Conservation (phyloP, 176 grass and related monocot genomes). For the Chloris gayana region DNA sequence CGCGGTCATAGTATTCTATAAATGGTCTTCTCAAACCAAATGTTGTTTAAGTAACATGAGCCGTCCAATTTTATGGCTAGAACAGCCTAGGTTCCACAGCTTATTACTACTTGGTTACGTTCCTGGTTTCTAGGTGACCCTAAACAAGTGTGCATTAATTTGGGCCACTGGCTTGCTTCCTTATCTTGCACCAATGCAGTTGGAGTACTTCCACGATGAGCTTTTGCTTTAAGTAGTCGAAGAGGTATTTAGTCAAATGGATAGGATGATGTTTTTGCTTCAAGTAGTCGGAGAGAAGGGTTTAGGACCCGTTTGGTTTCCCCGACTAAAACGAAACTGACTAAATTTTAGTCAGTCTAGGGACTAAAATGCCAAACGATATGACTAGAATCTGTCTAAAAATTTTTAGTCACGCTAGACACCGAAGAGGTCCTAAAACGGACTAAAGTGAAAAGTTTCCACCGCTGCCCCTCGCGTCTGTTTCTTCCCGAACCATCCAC, state of each 20-base stretch:
- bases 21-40: not conserved
- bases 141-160: not conserved
- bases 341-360: too few relatives aligned
- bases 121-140: not conserved
- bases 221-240: not conserved
- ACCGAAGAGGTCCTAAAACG: too few relatives aligned
- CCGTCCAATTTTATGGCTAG: not conserved
- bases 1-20: constrained; percentile 4
- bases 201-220: not conserved
- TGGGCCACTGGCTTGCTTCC: not conserved
- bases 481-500: too few relatives aligned
- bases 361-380: too few relatives aligned
- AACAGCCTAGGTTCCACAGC: not conserved
- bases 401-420: too few relatives aligned
- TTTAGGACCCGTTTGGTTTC: too few relatives aligned
- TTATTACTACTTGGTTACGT: not conserved
- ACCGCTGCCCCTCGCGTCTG: too few relatives aligned
- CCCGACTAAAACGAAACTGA: too few relatives aligned
- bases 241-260: not conserved
- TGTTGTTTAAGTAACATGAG: not conserved
- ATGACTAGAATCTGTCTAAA: too few relatives aligned
- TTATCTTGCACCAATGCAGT: not conserved
- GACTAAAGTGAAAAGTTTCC: too few relatives aligned
- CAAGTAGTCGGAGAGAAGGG: too few relatives aligned
- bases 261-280: not conserved